Percentiles rank a stretch among this genome's conserved stretches.
phyloP scores from a whole-genome alignment of 306 rosid species.

The Rosa multiflora region DNA sequence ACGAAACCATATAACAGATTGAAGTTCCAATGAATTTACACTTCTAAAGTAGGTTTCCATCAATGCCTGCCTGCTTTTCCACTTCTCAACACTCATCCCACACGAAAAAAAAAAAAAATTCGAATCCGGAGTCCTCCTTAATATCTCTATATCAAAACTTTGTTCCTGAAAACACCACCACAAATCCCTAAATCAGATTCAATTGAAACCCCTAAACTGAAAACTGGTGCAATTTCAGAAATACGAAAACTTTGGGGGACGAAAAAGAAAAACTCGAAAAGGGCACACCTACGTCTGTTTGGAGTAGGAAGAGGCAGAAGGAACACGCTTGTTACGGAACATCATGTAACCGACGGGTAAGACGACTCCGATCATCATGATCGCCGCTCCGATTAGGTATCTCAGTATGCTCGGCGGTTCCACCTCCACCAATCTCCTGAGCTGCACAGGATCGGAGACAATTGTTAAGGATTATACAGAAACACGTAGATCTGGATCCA shows the following conservation, averaged over 20 bases:
- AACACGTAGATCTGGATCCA: constrained; percentile 28
- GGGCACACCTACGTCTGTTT: constrained; percentile 99
- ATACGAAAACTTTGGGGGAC: background rate
- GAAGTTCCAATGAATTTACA: constrained; percentile 44
- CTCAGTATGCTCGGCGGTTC: constrained; percentile 85
- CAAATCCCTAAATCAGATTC: background rate
- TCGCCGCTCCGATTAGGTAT: constrained; percentile 78
- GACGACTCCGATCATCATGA: constrained; percentile 97
- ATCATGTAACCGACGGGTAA: constrained; percentile 97
- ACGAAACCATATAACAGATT: constrained; percentile 27
- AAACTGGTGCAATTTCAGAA: background rate
- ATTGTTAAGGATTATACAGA: background rate
- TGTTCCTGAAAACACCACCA: constrained; percentile 44
- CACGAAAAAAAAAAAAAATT: constrained; percentile 25
- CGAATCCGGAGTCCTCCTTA: constrained; percentile 18
- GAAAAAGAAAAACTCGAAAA: background rate
- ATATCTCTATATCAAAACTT: constrained; percentile 51
- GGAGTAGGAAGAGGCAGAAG: constrained; percentile 84
- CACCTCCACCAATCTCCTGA: constrained; percentile 58
- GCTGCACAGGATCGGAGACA: constrained; percentile 44
- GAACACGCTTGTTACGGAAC: constrained; percentile 96
- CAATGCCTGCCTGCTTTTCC: constrained; percentile 14
- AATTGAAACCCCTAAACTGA: background rate
- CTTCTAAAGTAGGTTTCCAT: constrained; percentile 23
- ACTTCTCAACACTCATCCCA: constrained; percentile 1